Conservation (phyloP, 2,329 filamentous ascomycete genomes). For the Talaromyces funiculosus region DNA sequence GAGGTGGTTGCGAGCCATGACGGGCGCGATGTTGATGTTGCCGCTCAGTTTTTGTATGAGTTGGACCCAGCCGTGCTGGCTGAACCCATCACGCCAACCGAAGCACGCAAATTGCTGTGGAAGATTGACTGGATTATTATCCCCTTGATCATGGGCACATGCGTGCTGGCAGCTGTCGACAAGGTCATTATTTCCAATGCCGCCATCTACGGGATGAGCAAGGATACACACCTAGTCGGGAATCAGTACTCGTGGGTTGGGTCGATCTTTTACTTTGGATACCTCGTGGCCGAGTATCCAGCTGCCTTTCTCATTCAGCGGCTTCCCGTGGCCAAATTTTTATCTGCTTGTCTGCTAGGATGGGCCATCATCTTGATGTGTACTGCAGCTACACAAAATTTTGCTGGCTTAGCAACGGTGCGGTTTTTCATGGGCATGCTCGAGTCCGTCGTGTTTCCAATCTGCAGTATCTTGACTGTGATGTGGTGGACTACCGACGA, state of each 20-base stretch:
- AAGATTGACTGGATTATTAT: slow-evolving; percentile 25
- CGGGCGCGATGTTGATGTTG: slow-evolving; percentile 21
- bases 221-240: slow-evolving; percentile 6
- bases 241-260: slow-evolving; percentile 13
- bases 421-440: slow-evolving; percentile 13
- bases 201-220: slow-evolving; percentile 10
- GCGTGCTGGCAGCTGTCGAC: slow-evolving; percentile 25
- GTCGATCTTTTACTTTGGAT: slow-evolving; percentile 13
- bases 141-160: slow-evolving; percentile 22
- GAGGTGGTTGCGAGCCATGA: slow-evolving; percentile 10
- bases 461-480: slow-evolving; percentile 10
- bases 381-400: slow-evolving; percentile 7
- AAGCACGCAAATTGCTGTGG: slow-evolving; percentile 22
- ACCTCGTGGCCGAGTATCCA: slow-evolving; percentile 11
- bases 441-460: slow-evolving; percentile 8
- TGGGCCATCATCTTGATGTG: slow-evolving; percentile 9
- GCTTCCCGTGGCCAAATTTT: slow-evolving; percentile 10
- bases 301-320: slow-evolving; percentile 5
- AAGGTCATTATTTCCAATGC: slow-evolving; percentile 25
- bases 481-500: slow-evolving; percentile 12
- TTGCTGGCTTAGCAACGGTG: slow-evolving; percentile 7
- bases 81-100: slow-evolving; percentile 20
- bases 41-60: slow-evolving; percentile 24
- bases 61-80: slow-evolving; percentile 20
- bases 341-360: slow-evolving; percentile 3